Percentiles rank a stretch among this genome's conserved stretches.
Conservation (phyloP, 2,329 filamentous ascomycete genomes). For the Aspergillus brunneoviolaceus region DNA sequence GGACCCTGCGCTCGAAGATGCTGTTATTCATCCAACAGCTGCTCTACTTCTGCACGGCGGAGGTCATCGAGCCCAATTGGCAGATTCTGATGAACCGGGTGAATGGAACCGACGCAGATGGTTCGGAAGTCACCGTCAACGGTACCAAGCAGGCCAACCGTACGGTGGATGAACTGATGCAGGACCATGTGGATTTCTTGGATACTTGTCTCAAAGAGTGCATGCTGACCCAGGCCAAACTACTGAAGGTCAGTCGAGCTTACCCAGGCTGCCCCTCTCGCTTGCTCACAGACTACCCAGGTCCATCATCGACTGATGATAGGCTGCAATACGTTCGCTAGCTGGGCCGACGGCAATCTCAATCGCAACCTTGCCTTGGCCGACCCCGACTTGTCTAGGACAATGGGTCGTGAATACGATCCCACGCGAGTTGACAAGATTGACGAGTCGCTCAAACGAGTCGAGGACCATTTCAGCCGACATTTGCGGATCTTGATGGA, state of each 20-base stretch:
- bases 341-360: constrained; percentile 77
- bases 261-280: not conserved
- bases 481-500: constrained; percentile 93
- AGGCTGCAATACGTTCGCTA: constrained; percentile 90
- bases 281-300: constrained; percentile 48
- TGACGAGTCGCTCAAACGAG: constrained; percentile 83
- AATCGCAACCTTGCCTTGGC: constrained; percentile 79
- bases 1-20: constrained; percentile 91
- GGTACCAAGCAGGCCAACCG: constrained; percentile 57
- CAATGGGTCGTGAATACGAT: constrained; percentile 52
- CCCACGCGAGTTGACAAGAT: constrained; percentile 68
- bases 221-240: constrained; percentile 96
- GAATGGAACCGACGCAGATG: constrained; percentile 54
- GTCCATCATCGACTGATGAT: constrained; percentile 97
- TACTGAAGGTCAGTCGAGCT: constrained; percentile 68
- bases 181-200: constrained; percentile 96
- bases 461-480: constrained; percentile 87
- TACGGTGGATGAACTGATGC: constrained; percentile 97
- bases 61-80: constrained; percentile 99
- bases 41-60: constrained; percentile 92
- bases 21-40: constrained; percentile 95
- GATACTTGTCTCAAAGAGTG: constrained; percentile 98
- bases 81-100: constrained; percentile 86
- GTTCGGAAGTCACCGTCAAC: constrained; percentile 37
- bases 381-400: constrained; percentile 68